Evolutionary conservation across 768 basidiomycete species (phyloP), one percentile per base, ranked within the genome.

Genomic region (Xerocomellus dryophilus): DNA sequence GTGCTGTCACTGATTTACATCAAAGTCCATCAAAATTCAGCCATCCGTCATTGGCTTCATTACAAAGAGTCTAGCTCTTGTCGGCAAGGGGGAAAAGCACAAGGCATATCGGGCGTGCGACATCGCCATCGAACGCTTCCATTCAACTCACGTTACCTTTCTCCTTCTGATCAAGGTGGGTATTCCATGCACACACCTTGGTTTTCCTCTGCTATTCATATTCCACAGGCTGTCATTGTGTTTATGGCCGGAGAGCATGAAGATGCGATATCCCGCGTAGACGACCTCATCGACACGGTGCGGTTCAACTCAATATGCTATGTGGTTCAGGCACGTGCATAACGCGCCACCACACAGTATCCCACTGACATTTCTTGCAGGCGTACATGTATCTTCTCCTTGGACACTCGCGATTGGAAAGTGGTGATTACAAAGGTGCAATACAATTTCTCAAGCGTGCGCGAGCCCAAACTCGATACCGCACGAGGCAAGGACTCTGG

Each of bases 101-200:
- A 36, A n/a, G 17, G 36, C 36, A 36, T 36, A n/a, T 25, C 27
- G 35, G 2, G 21, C 35, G 1, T 54, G 23, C 25, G 53, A 54
- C 36, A 38, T 49, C 10, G 53, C 47, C 2, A 25, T 49, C 23
- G 29, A 17, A 7, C n/a, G 7, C 3, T 36, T 17, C 17, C 36
- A 36, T 9, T n/a, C 36, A 36, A 1, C 7, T 8, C 42, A 54
- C 14, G 43, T 25, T 18, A 39, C 2, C 3, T 18, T 23, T 12
- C 44, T 46, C 29, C 39, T 52, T 17, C 11, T 52, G 8, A 35
- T 39, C 42, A 54, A 54, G 35, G 53, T 40, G 9, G 3, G 32
- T 43, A n/a, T 51, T 4, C 20, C 17, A 1, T 8, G 17, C 15
- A 9, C 18, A 9, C 35, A n/a, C 4, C 36, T 36, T n/a, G 17